Conservation (phyloP, 805 yeast species). For the Kodamaea neixiangensis region DNA sequence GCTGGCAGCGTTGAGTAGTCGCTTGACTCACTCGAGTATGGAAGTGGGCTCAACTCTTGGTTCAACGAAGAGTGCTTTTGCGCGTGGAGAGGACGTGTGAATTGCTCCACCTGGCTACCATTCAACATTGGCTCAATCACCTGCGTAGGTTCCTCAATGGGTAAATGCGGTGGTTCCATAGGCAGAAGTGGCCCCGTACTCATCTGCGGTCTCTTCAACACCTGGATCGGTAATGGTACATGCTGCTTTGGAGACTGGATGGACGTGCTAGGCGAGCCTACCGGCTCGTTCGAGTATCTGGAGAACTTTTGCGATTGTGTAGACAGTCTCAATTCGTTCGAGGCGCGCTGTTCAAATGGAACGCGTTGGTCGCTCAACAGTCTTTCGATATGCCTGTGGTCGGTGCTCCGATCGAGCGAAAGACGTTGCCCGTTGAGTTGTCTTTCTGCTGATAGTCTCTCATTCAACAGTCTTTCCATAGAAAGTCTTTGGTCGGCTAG, state of each 20-base stretch:
- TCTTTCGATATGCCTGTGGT: neutral
- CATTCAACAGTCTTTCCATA: constrained; percentile 1
- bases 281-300: neutral
- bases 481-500: neutral
- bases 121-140: constrained; percentile 1
- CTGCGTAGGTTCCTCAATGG: neutral
- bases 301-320: neutral
- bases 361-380: neutral
- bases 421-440: neutral
- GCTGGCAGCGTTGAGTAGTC: neutral
- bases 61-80: neutral
- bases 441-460: neutral
- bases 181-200: neutral
- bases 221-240: neutral
- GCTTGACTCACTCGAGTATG: neutral
- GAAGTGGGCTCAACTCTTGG: neutral
- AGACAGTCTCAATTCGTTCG: neutral
- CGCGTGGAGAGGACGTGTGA: neutral
- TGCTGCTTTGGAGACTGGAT: neutral
- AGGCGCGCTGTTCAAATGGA: neutral
- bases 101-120: neutral
- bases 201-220: neutral
- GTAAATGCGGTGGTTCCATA: constrained; percentile 2
- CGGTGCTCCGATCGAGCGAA: neutral
- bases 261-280: neutral